Evolutionary conservation across 805 yeast genomes (phyloP).

Genomic region (Ogataea nakhonphanomensis): DNA sequence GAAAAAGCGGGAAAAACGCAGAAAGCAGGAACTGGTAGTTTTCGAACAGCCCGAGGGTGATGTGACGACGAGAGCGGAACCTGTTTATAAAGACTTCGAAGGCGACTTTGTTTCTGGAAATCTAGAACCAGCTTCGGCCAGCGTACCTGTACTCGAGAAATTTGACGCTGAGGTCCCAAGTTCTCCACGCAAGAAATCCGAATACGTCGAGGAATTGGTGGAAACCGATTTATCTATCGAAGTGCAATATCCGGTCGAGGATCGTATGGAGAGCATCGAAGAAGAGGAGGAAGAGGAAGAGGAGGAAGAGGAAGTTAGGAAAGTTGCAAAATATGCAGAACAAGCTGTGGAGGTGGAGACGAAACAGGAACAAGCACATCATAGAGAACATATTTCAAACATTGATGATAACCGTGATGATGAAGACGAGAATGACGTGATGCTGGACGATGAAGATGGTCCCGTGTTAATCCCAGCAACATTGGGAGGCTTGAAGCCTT

Average conservation of each 20-base stretch:
- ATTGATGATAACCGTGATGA: neutral
- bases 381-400: neutral
- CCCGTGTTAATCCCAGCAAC: too few species aligned
- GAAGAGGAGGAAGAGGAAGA: conserved; percentile 6
- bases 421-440: conserved; percentile 4
- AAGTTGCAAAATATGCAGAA: neutral
- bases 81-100: too few species aligned
- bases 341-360: neutral
- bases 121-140: neutral
- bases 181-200: too few species aligned
- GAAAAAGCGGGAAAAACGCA: conserved; percentile 16
- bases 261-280: neutral
- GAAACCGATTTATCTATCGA: neutral
- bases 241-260: neutral
- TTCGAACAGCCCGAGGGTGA: neutral
- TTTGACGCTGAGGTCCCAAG: too few species aligned
- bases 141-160: too few species aligned
- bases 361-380: neutral
- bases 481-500: too few species aligned
- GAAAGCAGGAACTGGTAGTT: conserved; percentile 1
- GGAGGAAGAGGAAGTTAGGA: conserved; percentile 1
- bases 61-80: too few species aligned
- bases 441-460: conserved; percentile 1
- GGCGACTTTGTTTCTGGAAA: too few species aligned
- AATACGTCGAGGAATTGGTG: conserved; percentile 1